Percentiles rank a stretch among this genome's conserved stretches.
Evolutionary conservation across 2,329 filamentous ascomycete species (phyloP).

Genomic region (Aspergillus sp.): DNA sequence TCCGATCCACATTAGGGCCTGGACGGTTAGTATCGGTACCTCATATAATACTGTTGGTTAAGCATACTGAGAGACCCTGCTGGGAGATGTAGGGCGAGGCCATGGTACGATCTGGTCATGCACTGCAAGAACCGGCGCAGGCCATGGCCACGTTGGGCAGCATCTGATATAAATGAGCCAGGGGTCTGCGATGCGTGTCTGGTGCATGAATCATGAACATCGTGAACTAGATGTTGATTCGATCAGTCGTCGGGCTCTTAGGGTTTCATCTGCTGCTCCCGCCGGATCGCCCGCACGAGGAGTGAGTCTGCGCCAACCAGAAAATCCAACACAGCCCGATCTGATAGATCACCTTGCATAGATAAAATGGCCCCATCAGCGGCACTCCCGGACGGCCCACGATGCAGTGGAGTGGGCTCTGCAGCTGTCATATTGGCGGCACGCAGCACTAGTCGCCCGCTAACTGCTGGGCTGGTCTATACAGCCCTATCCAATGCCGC

Average conservation of each 20-base stretch:
- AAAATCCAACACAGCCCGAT: neutral
- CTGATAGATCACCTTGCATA: neutral
- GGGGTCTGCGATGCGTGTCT: too few relatives aligned
- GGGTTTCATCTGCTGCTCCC: too few relatives aligned
- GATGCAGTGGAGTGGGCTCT: neutral
- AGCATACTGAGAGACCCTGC: neutral
- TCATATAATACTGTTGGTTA: too few relatives aligned
- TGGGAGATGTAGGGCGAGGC: neutral
- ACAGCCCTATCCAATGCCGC: too few relatives aligned
- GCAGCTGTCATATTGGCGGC: neutral
- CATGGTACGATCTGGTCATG: neutral
- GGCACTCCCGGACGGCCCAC: too few relatives aligned
- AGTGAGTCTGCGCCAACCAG: neutral
- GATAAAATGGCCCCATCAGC: neutral
- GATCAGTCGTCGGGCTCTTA: too few relatives aligned
- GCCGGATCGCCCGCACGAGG: neutral
- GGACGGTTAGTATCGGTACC: neutral
- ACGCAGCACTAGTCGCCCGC: too few relatives aligned
- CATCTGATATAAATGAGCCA: too few relatives aligned
- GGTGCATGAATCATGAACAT: neutral
- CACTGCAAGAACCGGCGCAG: too few relatives aligned
- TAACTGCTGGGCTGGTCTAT: too few relatives aligned
- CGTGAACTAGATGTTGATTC: neutral
- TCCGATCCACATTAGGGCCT: slow-evolving; percentile 6
- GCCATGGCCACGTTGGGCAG: too few relatives aligned